phyloP scores from a whole-genome alignment of 2,329 filamentous ascomycete genomes.

The Ophioceras dolichostomum region DNA sequence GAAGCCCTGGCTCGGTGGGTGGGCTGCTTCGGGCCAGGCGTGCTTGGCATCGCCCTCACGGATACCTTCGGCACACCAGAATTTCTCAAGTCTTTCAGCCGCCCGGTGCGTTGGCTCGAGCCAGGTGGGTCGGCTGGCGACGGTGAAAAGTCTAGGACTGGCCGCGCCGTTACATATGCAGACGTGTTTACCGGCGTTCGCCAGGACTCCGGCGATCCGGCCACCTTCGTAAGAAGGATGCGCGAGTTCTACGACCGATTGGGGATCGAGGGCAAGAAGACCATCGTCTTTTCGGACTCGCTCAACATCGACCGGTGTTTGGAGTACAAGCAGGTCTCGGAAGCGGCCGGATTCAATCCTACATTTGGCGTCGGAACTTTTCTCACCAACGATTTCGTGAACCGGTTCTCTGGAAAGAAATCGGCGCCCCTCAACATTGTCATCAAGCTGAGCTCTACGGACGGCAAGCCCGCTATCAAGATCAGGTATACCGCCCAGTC shows the following conservation, averaged over 20 bases:
- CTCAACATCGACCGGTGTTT: slow-evolving; percentile 84
- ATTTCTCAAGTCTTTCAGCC: slow-evolving; percentile 76
- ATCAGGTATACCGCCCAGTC: slow-evolving; percentile 42
- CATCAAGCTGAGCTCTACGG: slow-evolving; percentile 85
- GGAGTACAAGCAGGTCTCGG: slow-evolving; percentile 76
- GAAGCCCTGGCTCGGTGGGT: slow-evolving; percentile 81
- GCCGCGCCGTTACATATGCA: slow-evolving; percentile 52
- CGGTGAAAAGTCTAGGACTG: no score
- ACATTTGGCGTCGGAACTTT: slow-evolving; percentile 94
- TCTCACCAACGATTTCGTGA: slow-evolving; percentile 87
- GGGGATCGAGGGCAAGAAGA: slow-evolving; percentile 70
- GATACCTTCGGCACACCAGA: slow-evolving; percentile 91
- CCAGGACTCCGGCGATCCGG: slow-evolving; percentile 82
- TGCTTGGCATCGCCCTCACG: slow-evolving; percentile 79
- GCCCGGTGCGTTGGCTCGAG: slow-evolving; percentile 36
- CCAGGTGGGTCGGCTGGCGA: slow-evolving; percentile 14
- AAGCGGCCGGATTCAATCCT: slow-evolving; percentile 68
- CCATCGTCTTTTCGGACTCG: slow-evolving; percentile 91
- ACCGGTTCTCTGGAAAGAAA: slow-evolving; percentile 61
- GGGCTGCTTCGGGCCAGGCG: slow-evolving; percentile 73
- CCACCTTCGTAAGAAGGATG: slow-evolving; percentile 67
- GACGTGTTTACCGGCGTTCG: slow-evolving; percentile 73
- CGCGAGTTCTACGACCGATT: slow-evolving; percentile 67
- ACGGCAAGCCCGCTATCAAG: slow-evolving; percentile 75
- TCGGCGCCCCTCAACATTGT: slow-evolving; percentile 93